Evolutionary conservation across 495 filamentous ascomycete genomes (phyloP), one percentile per base, ranked within the genome.

Genomic region (Neurospora cerealis): DNA sequence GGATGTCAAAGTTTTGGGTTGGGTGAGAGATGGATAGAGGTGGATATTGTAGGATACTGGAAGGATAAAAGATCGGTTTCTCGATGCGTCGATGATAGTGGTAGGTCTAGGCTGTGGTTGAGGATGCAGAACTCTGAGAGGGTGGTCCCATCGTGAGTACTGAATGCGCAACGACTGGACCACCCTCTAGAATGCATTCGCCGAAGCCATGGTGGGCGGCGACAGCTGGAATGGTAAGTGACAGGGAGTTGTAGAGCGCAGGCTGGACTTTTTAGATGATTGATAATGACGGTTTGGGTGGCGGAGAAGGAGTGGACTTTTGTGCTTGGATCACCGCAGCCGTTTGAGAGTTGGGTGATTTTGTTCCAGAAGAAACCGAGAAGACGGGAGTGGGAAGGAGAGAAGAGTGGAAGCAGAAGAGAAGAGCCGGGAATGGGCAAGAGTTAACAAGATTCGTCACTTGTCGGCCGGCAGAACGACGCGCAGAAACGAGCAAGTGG

Each of bases 171-270:
- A 78, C 79, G 78, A 83, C 60, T 79, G 79, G 81, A 78, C 84
- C 84, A 87, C 85, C 85, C 85, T 84, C 82, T 86, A 87, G 71
- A 83, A 85, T 76, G 82, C 83, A 85, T 80, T 79, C 81, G 80
- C 80, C 74, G 79, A 74, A 74, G 81, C 82, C 85, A 87, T 87
- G 42, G 73, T 78, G 77, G 74, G 77, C 48, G 71, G 54, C 24
- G 54, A 62, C 24, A 73, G 69, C 75, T 72, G 74, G 40, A 73
- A 75, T 41, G 70, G 48, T 62, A 38, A 75, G 39, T 72, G 75
- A 66, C 69, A 66, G 66, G 73, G 71, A 69, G 21, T 5, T 60
- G 24, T 21, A 13, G 54, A 62, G 54, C 6, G 24, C 24, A 2
- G 54, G 2, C 54, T 17, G 54, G 54, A 62, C 54, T 4, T 34